A percentile compares a stretch with the other conserved stretches of the same genome.
Evolutionary conservation across 768 basidiomycete genomes (phyloP).

Genomic region (Leccinum boreale): DNA sequence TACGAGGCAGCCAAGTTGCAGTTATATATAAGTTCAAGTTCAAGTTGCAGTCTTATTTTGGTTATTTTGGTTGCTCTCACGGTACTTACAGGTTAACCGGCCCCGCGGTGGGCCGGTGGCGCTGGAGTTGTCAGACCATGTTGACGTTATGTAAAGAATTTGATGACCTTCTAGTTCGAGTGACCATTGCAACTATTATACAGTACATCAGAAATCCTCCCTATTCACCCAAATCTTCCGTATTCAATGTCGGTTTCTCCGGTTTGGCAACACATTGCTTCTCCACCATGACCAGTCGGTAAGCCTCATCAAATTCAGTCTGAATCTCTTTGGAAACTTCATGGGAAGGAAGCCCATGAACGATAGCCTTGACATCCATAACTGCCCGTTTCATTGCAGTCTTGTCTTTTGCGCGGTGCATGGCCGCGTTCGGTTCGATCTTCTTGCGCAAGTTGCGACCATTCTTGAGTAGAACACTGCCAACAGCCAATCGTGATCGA

Average conservation of each 20-base stretch:
- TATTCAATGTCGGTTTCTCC: conserved; percentile 24
- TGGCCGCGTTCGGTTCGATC: conserved; percentile 29
- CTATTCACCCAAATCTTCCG: conserved; percentile 20
- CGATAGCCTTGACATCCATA: conserved; percentile 25
- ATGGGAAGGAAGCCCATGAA: conserved; percentile 22
- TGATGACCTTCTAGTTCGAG: no score
- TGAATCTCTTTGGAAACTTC: conserved; percentile 13
- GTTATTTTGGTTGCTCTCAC: no score
- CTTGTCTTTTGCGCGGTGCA: conserved; percentile 28
- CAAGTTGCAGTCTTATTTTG: no score
- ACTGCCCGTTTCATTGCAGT: conserved; percentile 27
- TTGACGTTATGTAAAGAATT: no score
- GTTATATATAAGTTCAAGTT: no score
- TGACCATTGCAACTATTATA: background rate
- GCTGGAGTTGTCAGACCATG: no score
- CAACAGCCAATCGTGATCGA: background rate
- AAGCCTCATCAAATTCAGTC: conserved; percentile 28
- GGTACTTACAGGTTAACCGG: no score
- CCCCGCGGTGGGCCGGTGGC: no score
- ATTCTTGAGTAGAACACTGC: conserved; percentile 28
- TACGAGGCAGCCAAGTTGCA: no score
- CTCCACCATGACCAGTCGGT: conserved; percentile 33
- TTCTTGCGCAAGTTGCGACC: conserved; percentile 26
- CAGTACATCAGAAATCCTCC: background rate
- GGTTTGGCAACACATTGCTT: conserved; percentile 1